Conservation (phyloP, 2,329 filamentous ascomycete genomes). For the Scedosporium minutisporum region DNA sequence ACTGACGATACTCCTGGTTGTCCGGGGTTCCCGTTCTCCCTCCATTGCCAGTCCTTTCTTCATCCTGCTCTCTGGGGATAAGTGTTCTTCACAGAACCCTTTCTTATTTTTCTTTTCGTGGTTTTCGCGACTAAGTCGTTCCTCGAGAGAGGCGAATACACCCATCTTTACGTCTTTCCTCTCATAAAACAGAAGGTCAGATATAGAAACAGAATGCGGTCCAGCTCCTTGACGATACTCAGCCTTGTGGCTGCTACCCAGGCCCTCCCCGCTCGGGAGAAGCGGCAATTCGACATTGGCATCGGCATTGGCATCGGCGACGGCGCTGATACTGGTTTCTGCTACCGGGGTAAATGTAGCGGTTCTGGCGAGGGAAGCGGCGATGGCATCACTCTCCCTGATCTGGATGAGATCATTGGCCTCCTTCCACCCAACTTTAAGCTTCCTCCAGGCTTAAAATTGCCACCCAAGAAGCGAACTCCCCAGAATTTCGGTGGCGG, state of each 20-base stretch:
- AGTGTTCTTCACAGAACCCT: neutral
- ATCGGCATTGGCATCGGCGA: neutral
- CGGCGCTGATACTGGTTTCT: slow-evolving; percentile 2
- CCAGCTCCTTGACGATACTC: slow-evolving; percentile 3
- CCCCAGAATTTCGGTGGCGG: neutral
- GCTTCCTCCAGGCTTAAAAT: neutral
- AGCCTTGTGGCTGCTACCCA: slow-evolving; percentile 3
- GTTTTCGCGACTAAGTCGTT: neutral
- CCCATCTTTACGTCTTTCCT: neutral
- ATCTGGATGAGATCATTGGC: neutral
- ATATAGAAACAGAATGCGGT: slow-evolving; percentile 1
- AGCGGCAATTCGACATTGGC: slow-evolving; percentile 1
- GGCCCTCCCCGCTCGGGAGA: slow-evolving; percentile 5
- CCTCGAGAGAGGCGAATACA: neutral
- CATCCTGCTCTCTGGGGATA: neutral
- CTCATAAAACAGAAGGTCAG: neutral
- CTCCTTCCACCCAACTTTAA: neutral
- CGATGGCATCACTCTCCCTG: neutral
- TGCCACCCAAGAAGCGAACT: slow-evolving; percentile 3
- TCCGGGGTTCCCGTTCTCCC: neutral
- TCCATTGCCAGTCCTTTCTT: neutral
- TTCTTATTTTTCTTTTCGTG: neutral
- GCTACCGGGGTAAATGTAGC: neutral
- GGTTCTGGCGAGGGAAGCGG: neutral
- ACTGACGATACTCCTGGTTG: neutral